phyloP scores from a whole-genome alignment of 192 early-diverging fungal species.

The Coemansia sp. region DNA sequence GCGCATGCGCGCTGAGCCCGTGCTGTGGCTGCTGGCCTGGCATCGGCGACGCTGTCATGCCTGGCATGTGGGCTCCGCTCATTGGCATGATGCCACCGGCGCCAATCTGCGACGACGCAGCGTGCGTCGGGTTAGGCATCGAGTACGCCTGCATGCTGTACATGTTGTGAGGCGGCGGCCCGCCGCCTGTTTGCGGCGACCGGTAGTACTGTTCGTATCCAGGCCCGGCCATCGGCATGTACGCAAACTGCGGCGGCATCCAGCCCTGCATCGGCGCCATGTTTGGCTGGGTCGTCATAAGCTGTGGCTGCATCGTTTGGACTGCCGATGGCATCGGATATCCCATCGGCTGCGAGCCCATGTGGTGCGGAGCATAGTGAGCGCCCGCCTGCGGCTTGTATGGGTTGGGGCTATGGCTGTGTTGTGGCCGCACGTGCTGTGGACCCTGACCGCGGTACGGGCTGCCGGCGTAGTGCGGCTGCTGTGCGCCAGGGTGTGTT shows the following conservation, averaged over 20 bases:
- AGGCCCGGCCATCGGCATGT: conserved; percentile 42
- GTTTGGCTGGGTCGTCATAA: conserved; percentile 50
- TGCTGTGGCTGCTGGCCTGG: conserved; percentile 31
- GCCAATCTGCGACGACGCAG: conserved; percentile 34
- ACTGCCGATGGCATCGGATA: conserved; percentile 41
- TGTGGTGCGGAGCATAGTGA: conserved; percentile 43
- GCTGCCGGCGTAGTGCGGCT: conserved; percentile 32
- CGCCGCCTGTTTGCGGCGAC: conserved; percentile 29
- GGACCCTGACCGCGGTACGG: conserved; percentile 45
- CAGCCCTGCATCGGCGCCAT: conserved; percentile 53
- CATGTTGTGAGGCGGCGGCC: conserved; percentile 40
- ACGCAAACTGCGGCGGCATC: conserved; percentile 49
- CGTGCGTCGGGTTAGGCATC: conserved; percentile 40
- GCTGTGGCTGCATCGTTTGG: conserved; percentile 47
- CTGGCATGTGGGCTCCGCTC: conserved; percentile 40
- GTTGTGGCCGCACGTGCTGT: conserved; percentile 45
- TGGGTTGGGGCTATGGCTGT: conserved; percentile 33
- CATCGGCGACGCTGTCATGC: conserved; percentile 50
- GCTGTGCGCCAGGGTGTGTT: conserved; percentile 21
- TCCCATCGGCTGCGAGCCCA: conserved; percentile 49
- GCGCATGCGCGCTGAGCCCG: conserved; percentile 34
- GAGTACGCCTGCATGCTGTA: conserved; percentile 43
- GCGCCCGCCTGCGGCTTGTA: conserved; percentile 49
- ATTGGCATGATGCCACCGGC: conserved; percentile 37
- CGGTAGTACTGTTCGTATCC: conserved; percentile 52